These are phyloP conservation scores for Phytophthora pisi DNA, from an alignment of 352 stramenopile species.

Conservation along the genomic window DNA sequence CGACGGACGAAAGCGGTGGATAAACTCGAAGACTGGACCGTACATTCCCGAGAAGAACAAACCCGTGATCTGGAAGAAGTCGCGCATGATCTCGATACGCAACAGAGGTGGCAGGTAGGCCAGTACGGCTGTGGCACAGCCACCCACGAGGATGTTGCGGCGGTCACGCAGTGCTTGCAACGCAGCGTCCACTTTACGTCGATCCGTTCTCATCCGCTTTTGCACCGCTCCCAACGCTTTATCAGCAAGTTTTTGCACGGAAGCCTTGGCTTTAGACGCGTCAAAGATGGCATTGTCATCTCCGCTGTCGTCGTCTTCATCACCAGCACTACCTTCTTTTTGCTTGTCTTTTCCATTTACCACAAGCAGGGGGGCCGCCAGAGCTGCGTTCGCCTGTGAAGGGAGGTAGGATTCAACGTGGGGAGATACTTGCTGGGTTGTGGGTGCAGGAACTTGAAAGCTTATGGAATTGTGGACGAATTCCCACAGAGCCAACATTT, in stretches of 20 bases:
- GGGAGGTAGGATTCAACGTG: neutral
- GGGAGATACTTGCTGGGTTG: neutral
- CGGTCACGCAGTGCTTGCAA: neutral
- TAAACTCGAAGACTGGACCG: constrained; percentile 1
- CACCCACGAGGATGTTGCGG: neutral
- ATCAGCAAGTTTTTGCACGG: neutral
- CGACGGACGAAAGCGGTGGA: neutral
- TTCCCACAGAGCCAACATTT: neutral
- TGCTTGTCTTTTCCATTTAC: neutral
- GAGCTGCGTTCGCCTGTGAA: neutral
- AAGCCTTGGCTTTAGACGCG: neutral
- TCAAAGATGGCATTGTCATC: neutral
- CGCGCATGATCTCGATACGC: constrained; percentile 1
- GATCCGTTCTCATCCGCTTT: neutral
- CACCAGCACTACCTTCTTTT: neutral
- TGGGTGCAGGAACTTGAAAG: neutral
- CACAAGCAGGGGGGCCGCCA: neutral
- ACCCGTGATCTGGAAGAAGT: neutral
- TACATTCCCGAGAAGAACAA: constrained; percentile 1
- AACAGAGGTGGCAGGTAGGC: neutral
- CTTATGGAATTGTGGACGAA: neutral
- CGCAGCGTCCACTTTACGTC: neutral
- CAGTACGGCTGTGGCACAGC: neutral
- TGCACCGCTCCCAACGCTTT: neutral
- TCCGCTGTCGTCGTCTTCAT: neutral